A percentile compares a stretch with the other conserved stretches of the same genome.
These are phyloP conservation scores for Termitomyces sp. DNA, from an alignment of 768 basidiomycete species.

Conservation along the genomic window DNA sequence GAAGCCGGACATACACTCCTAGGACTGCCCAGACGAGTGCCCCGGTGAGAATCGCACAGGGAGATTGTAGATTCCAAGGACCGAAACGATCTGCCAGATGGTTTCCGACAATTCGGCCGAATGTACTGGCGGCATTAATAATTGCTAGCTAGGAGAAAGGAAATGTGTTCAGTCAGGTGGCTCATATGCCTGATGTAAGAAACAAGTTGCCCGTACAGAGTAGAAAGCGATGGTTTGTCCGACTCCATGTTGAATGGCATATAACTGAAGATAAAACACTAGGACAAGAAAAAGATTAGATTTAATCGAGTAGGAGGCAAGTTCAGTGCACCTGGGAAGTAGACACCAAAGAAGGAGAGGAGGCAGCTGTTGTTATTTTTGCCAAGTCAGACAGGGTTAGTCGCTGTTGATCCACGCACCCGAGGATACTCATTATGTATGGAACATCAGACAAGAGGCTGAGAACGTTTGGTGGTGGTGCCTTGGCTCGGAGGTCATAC, in stretches of 20 bases:
- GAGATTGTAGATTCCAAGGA: constrained; percentile 26
- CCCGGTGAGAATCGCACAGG: not conserved
- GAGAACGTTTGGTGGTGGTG: not conserved
- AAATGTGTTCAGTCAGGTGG: too few species aligned
- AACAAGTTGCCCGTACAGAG: constrained; percentile 9
- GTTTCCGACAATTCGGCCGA: constrained; percentile 30
- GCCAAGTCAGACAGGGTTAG: not conserved
- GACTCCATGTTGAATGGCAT: constrained; percentile 18
- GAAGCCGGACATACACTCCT: constrained; percentile 21
- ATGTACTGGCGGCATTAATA: constrained; percentile 25
- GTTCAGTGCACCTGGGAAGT: constrained; percentile 9
- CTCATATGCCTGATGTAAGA: too few species aligned
- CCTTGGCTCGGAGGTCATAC: constrained; percentile 1
- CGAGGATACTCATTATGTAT: constrained; percentile 22
- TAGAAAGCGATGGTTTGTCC: constrained; percentile 14
- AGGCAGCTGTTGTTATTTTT: not conserved
- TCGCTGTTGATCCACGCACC: constrained; percentile 13
- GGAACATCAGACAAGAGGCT: constrained; percentile 25
- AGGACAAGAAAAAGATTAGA: not conserved
- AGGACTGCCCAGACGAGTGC: constrained; percentile 30
- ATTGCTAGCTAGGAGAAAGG: constrained; percentile 26
- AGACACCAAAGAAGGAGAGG: constrained; percentile 9
- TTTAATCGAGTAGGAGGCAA: not conserved
- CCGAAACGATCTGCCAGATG: constrained; percentile 24
- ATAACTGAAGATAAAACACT: constrained; percentile 13